These are phyloP conservation scores for Chlamydomonas sp. DNA, from an alignment of 139 green algal species.

Conservation along the genomic window DNA sequence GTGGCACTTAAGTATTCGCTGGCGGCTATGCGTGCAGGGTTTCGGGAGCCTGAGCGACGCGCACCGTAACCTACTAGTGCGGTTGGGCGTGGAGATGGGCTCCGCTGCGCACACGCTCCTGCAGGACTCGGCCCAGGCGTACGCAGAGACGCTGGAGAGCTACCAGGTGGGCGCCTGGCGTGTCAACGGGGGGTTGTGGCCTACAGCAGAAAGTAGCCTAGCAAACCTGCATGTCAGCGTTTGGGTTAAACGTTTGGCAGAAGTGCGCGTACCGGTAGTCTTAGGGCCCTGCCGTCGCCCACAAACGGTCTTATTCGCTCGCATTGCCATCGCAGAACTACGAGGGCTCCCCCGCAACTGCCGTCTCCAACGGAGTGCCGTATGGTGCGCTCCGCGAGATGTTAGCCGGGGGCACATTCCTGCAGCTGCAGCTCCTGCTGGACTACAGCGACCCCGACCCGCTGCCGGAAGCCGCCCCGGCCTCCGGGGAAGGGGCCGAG, in stretches of 20 bases:
- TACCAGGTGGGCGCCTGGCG: constrained; percentile 38
- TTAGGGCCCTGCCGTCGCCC: no score
- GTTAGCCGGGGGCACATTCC: constrained; percentile 43
- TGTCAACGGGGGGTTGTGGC: background rate
- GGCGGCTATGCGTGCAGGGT: background rate
- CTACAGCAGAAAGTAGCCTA: no score
- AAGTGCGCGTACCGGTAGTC: no score
- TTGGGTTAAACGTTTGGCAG: no score
- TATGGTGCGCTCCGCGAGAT: constrained; percentile 43
- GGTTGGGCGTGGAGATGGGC: constrained; percentile 22
- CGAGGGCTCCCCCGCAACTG: constrained; percentile 1
- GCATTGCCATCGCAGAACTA: background rate
- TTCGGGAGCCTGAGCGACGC: constrained; percentile 3
- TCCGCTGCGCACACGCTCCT: constrained; percentile 32
- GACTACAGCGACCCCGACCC: constrained; percentile 15
- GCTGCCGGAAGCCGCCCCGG: background rate
- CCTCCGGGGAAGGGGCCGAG: background rate
- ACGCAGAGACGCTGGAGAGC: constrained; percentile 42
- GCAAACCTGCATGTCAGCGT: no score
- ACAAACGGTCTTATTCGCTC: no score
- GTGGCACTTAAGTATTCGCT: background rate
- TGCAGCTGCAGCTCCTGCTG: constrained; percentile 35
- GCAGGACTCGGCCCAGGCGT: constrained; percentile 41
- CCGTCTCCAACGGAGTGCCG: background rate
- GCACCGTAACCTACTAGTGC: constrained; percentile 24